Evolutionary conservation across 805 yeast genomes (phyloP).

Genomic region (Teunomyces panamensis): DNA sequence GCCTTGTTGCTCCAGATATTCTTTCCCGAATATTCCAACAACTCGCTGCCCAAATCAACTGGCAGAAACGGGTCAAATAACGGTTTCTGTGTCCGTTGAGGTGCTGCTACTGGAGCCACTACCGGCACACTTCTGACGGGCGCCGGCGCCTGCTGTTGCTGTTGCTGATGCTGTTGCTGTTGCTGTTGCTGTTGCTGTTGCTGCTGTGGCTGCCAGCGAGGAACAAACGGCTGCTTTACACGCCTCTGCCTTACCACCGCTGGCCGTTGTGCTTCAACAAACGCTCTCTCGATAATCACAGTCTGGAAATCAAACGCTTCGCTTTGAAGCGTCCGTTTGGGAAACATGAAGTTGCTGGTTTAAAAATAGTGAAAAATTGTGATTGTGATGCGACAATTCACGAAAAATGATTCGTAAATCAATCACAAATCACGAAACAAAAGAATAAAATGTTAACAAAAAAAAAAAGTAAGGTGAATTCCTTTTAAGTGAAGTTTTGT

Average conservation of each 20-base stretch:
- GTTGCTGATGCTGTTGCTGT: background rate
- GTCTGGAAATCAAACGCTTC: constrained; percentile 35
- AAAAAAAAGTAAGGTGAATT: too few species aligned
- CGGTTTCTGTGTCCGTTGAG: constrained; percentile 7
- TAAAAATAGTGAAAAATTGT: background rate
- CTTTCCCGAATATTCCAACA: constrained; percentile 11
- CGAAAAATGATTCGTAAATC: too few species aligned
- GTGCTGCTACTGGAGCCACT: constrained; percentile 2
- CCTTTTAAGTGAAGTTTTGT: background rate
- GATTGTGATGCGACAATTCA: background rate
- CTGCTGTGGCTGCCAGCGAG: background rate
- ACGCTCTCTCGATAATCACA: constrained; percentile 29
- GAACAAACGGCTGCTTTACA: background rate
- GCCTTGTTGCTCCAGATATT: constrained; percentile 28
- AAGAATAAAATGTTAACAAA: background rate
- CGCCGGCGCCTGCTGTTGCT: background rate
- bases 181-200: background rate
- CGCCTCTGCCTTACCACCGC: constrained; percentile 13
- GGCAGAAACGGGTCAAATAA: constrained; percentile 30
- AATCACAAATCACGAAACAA: too few species aligned
- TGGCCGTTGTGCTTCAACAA: constrained; percentile 33
- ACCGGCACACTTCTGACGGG: background rate
- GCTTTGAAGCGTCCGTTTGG: constrained; percentile 22
- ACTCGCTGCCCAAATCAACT: constrained; percentile 9
- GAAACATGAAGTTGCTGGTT: constrained; percentile 6